A percentile compares a stretch with the other conserved stretches of the same genome.
These are phyloP conservation scores for Nannochloropsis granulata DNA, from an alignment of 108 stramenopile genomes.

Conservation along the genomic window DNA sequence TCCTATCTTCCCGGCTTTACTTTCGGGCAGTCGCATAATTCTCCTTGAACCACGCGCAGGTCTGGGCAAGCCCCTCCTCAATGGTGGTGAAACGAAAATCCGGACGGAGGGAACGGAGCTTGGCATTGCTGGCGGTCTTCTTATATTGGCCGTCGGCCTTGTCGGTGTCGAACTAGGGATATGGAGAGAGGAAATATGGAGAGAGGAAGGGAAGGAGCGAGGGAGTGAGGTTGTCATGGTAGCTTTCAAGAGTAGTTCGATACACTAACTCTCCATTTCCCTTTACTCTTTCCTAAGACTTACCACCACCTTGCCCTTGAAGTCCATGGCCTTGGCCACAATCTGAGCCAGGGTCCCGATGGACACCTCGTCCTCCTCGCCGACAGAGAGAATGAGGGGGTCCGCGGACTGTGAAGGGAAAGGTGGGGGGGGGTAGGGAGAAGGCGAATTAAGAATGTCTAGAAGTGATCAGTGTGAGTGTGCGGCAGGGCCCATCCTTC, in stretches of 20 bases:
- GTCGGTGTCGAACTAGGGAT: slow-evolving; percentile 51
- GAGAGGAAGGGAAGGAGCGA: not conserved
- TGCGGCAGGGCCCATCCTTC: no score
- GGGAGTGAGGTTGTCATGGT: not conserved
- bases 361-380: slow-evolving; percentile 61
- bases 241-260: not conserved
- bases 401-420: not conserved
- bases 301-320: slow-evolving; percentile 42
- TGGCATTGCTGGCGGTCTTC: slow-evolving; percentile 91
- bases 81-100: slow-evolving; percentile 88
- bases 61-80: slow-evolving; percentile 53
- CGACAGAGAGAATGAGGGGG: not conserved
- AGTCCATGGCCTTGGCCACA: slow-evolving; percentile 84
- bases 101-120: slow-evolving; percentile 60
- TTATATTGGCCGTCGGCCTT: slow-evolving; percentile 97
- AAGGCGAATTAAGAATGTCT: no score
- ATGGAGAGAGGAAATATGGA: not conserved
- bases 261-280: not conserved
- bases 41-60: slow-evolving; percentile 31
- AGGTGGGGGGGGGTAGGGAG: not conserved
- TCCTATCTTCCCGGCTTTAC: not conserved
- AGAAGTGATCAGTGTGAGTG: no score
- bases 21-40: slow-evolving; percentile 36
- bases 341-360: slow-evolving; percentile 83
- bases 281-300: not conserved